Percentiles rank a stretch among this genome's conserved stretches.
Evolutionary conservation across 2,329 filamentous ascomycete species (phyloP).

Genomic region (Ceratocystis diversiconidia): DNA sequence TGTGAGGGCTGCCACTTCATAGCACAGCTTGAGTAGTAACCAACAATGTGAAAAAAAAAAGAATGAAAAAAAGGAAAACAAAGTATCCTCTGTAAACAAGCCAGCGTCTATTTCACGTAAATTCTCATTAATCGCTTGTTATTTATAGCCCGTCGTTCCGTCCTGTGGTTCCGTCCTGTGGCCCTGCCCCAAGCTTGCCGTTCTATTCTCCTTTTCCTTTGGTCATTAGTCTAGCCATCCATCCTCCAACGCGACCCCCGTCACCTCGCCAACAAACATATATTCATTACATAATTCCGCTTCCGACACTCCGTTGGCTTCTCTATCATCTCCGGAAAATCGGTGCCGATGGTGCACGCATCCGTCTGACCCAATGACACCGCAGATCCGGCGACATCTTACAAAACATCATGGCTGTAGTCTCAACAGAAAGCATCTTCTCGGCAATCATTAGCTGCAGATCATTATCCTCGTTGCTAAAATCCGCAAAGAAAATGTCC

Average conservation of each 20-base stretch:
- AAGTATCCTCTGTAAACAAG: background rate
- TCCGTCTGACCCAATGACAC: constrained; percentile 38
- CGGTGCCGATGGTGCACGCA: constrained; percentile 20
- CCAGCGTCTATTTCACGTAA: background rate
- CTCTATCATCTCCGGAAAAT: background rate
- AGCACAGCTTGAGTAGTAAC: too few species aligned
- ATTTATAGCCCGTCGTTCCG: background rate
- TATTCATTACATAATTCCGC: background rate
- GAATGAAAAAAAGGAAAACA: too few species aligned
- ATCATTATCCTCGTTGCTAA: constrained; percentile 42
- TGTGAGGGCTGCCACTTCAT: background rate
- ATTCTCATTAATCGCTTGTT: too few species aligned
- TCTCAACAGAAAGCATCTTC: constrained; percentile 43
- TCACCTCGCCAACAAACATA: background rate
- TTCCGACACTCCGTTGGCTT: background rate
- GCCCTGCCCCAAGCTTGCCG: background rate
- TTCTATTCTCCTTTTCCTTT: background rate
- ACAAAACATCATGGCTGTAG: constrained; percentile 47
- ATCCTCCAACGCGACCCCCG: background rate
- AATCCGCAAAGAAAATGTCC: constrained; percentile 45
- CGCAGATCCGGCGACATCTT: constrained; percentile 42
- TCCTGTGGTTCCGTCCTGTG: background rate
- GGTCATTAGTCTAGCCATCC: too few species aligned
- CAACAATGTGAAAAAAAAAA: too few species aligned
- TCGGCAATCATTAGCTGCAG: constrained; percentile 46